A percentile compares a stretch with the other conserved stretches of the same genome.
phyloP scores from a whole-genome alignment of 1,139 yeast genomes.

The Pichiaceae sp. region DNA sequence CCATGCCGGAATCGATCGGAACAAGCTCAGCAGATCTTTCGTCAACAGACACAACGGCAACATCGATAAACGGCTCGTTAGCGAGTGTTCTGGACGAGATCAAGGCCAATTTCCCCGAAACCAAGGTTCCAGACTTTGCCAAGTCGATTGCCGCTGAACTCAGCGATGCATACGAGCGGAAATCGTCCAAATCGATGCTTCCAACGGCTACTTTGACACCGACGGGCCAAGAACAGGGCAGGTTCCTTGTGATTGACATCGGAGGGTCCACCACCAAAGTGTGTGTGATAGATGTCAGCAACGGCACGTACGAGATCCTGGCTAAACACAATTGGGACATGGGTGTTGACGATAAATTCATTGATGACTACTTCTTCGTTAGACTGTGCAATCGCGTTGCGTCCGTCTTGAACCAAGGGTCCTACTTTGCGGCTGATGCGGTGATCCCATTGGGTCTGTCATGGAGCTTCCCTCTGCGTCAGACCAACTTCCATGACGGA shows the following conservation, averaged over 20 bases:
- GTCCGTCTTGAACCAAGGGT: conserved; percentile 22
- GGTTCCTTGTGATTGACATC: conserved; percentile 39
- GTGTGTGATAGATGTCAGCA: conserved; percentile 29
- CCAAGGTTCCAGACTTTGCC: conserved; percentile 3
- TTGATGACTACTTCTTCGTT: conserved; percentile 33
- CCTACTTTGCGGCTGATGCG: background rate
- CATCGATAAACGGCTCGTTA: background rate
- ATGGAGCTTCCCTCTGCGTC: conserved; percentile 51
- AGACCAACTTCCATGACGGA: conserved; percentile 37
- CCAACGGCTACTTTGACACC: conserved; percentile 37
- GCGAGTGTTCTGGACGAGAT: background rate
- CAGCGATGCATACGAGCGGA: conserved; percentile 3
- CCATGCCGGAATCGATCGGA: no score
- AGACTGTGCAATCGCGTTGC: conserved; percentile 31
- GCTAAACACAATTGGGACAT: conserved; percentile 35
- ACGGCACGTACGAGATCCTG: conserved; percentile 25
- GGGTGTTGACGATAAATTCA: conserved; percentile 29
- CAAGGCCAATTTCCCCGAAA: background rate
- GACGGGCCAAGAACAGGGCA: conserved; percentile 36
- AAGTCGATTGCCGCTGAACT: conserved; percentile 6
- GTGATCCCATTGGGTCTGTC: conserved; percentile 4
- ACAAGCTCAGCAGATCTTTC: background rate
- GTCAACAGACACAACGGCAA: background rate
- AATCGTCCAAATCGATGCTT: conserved; percentile 30
- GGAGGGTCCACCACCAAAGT: conserved; percentile 50